These are phyloP conservation scores for sorghum (Sorghum bicolor) DNA, from an alignment of 176 grass and related monocot species.

Conservation along the genomic window Sorghum_bicolor_NCBIv3 NC_012873.2:68109001-68109500, in stretches of 20 bases:
- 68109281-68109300: not conserved
- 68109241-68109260: not conserved
- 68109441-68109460: constrained; percentile 86
- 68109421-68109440: constrained; percentile 73
- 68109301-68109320: not conserved
- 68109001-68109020: constrained; percentile 85
- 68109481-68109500: constrained; percentile 85
- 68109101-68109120: not conserved
- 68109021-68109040: constrained; percentile 95
- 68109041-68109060: constrained; percentile 76
- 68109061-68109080: not conserved
- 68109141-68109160: not conserved
- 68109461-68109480: constrained; percentile 74
- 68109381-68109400: not conserved
- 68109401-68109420: constrained; percentile 1
- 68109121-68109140: not conserved
- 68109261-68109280: constrained; percentile 6
- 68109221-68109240: not conserved
- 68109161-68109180: constrained; percentile 6
- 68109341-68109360: not conserved
- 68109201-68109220: not conserved
- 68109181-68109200: not conserved
- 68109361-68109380: not conserved
- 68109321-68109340: not conserved
- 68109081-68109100: not conserved